These are phyloP conservation scores for Mycena floridula DNA, from an alignment of 768 basidiomycete genomes.

Conservation along the genomic window DNA sequence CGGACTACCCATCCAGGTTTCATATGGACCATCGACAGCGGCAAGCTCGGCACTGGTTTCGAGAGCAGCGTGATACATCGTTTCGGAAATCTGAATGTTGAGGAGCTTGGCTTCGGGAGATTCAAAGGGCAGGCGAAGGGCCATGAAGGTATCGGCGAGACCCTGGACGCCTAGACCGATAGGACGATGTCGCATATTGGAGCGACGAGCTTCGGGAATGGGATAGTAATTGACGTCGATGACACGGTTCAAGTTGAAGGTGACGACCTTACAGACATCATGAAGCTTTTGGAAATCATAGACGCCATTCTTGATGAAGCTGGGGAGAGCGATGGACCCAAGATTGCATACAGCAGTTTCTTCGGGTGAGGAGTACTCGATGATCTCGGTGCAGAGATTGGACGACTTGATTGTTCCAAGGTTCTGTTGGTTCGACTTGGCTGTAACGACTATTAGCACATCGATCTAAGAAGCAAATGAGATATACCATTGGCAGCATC, in stretches of 20 bases:
- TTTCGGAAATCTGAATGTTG: slow-evolving; percentile 86
- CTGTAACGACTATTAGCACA: slow-evolving; percentile 23
- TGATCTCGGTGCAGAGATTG: slow-evolving; percentile 82
- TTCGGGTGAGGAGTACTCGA: slow-evolving; percentile 79
- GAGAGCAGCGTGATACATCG: slow-evolving; percentile 92
- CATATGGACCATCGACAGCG: slow-evolving; percentile 71
- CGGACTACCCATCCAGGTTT: slow-evolving; percentile 87
- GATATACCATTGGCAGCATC: slow-evolving; percentile 65
- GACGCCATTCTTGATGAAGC: slow-evolving; percentile 54
- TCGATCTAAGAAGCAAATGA: background rate
- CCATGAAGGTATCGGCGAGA: slow-evolving; percentile 82
- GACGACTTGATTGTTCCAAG: slow-evolving; percentile 83
- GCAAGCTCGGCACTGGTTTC: slow-evolving; percentile 91
- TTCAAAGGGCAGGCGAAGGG: slow-evolving; percentile 77
- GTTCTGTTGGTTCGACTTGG: slow-evolving; percentile 82
- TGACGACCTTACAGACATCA: slow-evolving; percentile 70
- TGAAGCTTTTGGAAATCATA: slow-evolving; percentile 80
- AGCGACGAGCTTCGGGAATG: slow-evolving; percentile 64
- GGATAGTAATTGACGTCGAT: slow-evolving; percentile 80
- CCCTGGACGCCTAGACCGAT: slow-evolving; percentile 82
- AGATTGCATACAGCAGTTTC: slow-evolving; percentile 84
- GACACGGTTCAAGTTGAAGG: slow-evolving; percentile 70
- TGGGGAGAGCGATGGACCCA: slow-evolving; percentile 73
- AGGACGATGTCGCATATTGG: slow-evolving; percentile 79
- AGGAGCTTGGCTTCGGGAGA: slow-evolving; percentile 59